A percentile compares a stretch with the other conserved stretches of the same genome.
These are phyloP conservation scores for Sclerotinia subarctica DNA, from an alignment of 2,329 filamentous ascomycete species.

Conservation along the genomic window DNA sequence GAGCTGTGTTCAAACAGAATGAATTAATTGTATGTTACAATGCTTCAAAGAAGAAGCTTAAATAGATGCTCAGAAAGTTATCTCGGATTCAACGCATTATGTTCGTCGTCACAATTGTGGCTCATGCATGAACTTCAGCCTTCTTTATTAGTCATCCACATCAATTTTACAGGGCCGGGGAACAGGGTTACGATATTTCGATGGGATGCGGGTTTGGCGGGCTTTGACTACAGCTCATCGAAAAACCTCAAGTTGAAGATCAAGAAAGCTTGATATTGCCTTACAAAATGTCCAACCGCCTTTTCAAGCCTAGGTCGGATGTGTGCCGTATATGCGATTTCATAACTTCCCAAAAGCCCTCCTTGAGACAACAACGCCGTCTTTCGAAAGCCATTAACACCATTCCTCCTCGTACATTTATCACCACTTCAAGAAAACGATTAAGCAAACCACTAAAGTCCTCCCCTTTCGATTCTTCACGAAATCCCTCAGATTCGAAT, in stretches of 20 bases:
- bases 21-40: neutral
- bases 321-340: constrained; percentile 47
- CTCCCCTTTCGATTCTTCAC: neutral
- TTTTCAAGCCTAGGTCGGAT: constrained; percentile 36
- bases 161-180: neutral
- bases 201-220: neutral
- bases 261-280: constrained; percentile 12
- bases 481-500: neutral
- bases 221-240: constrained; percentile 1
- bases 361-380: constrained; percentile 22
- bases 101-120: constrained; percentile 26
- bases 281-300: constrained; percentile 43
- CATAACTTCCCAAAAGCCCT: constrained; percentile 29
- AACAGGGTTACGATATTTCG: neutral
- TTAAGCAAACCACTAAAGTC: constrained; percentile 11
- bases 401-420: constrained; percentile 26
- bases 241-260: constrained; percentile 21
- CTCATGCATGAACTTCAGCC: constrained; percentile 22
- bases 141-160: constrained; percentile 20
- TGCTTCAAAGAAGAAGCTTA: constrained; percentile 9
- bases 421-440: constrained; percentile 26
- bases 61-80: constrained; percentile 18
- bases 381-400: constrained; percentile 24
- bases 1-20: neutral
- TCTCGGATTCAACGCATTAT: constrained; percentile 13